Percentiles rank a stretch among this genome's conserved stretches.
Conservation (phyloP, 306 rosid genomes). For the Mimosa pudica region DNA sequence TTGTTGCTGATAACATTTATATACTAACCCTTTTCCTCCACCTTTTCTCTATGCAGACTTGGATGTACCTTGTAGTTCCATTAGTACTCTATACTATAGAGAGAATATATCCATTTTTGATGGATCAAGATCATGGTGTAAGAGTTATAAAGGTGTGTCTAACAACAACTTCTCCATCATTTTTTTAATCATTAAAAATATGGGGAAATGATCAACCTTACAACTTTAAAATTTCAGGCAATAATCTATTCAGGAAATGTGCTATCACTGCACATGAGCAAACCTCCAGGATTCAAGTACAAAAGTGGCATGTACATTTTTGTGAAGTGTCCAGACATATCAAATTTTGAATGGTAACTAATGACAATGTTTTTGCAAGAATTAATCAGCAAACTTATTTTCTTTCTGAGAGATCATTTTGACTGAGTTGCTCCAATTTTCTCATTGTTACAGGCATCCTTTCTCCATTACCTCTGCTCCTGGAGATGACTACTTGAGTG, state of each 20-base stretch:
- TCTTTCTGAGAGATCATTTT: slow-evolving; percentile 26
- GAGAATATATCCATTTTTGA: slow-evolving; percentile 48
- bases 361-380: neutral
- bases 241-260: slow-evolving; percentile 82
- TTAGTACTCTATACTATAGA: slow-evolving; percentile 62
- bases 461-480: slow-evolving; percentile 97
- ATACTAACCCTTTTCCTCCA: slow-evolving; percentile 13
- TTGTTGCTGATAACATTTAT: slow-evolving; percentile 1
- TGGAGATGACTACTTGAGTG: slow-evolving; percentile 87
- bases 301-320: slow-evolving; percentile 93
- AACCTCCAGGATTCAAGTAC: slow-evolving; percentile 74
- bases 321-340: slow-evolving; percentile 85
- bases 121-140: slow-evolving; percentile 60
- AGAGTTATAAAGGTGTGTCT: slow-evolving; percentile 63
- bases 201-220: slow-evolving; percentile 24
- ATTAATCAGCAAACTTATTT: slow-evolving; percentile 14
- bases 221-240: slow-evolving; percentile 60
- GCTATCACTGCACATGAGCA: slow-evolving; percentile 79
- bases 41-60: slow-evolving; percentile 62
- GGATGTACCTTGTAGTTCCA: slow-evolving; percentile 86
- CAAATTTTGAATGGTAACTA: slow-evolving; percentile 80
- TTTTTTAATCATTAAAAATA: neutral
- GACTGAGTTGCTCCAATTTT: neutral
- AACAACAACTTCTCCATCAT: neutral
- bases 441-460: slow-evolving; percentile 68